Evolutionary conservation across 306 rosid genomes (phyloP).

Genomic region (Cicer arietinum): DNA sequence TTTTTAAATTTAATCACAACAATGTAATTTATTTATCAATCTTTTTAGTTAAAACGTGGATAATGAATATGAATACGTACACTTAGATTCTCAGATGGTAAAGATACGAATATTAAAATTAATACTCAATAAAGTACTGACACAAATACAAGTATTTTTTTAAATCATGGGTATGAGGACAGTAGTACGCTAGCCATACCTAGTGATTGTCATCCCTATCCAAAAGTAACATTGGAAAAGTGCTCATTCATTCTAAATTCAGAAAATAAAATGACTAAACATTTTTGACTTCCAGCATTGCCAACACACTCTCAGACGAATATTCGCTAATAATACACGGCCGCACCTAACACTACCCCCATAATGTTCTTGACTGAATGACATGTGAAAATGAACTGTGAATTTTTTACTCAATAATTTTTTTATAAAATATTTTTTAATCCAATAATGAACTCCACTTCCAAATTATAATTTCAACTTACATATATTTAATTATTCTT

Average conservation of each 20-base stretch:
- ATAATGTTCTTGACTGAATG: constrained; percentile 6
- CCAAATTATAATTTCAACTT: background rate
- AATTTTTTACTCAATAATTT: background rate
- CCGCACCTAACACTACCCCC: constrained; percentile 2
- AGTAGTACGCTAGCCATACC: no score
- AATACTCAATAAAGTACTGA: no score
- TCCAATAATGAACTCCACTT: constrained; percentile 3
- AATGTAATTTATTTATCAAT: no score
- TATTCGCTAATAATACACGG: constrained; percentile 11
- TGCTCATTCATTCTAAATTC: background rate
- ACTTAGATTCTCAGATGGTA: no score
- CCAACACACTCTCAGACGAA: background rate
- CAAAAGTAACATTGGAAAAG: background rate
- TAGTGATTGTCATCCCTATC: background rate
- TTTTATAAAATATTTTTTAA: no score
- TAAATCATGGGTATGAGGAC: no score
- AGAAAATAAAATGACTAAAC: background rate
- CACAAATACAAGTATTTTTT: no score
- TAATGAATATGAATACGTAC: no score
- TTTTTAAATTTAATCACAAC: no score
- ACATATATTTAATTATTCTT: background rate
- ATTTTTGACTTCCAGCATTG: background rate
- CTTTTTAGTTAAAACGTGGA: no score
- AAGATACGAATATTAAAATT: no score
- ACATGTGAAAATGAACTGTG: constrained; percentile 28